These are phyloP conservation scores for Metschnikowia noctiluminum DNA, from an alignment of 805 yeast genomes.

Conservation along the genomic window DNA sequence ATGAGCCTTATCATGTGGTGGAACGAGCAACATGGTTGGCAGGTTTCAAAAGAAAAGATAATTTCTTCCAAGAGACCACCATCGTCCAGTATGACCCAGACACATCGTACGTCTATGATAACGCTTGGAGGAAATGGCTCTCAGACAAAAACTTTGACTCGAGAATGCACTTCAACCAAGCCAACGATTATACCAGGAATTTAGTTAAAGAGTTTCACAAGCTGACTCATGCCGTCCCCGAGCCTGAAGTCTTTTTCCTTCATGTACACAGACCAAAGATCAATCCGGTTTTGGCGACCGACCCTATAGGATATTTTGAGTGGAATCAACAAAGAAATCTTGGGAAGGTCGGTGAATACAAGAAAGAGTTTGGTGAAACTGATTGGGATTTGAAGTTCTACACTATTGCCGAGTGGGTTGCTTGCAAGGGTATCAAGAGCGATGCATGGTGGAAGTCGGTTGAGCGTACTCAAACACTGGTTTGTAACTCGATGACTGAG, in stretches of 20 bases:
- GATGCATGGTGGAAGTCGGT: slow-evolving; percentile 20
- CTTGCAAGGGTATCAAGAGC: slow-evolving; percentile 22
- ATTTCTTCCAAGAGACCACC: slow-evolving; percentile 21
- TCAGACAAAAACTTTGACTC: slow-evolving; percentile 16
- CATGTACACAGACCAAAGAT: slow-evolving; percentile 24
- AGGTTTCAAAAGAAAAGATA: slow-evolving; percentile 13
- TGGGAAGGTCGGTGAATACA: slow-evolving; percentile 18
- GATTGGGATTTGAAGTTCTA: slow-evolving; percentile 27
- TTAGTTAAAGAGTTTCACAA: slow-evolving; percentile 14
- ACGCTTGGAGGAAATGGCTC: slow-evolving; percentile 17
- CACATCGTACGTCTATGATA: slow-evolving; percentile 10
- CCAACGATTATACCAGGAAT: slow-evolving; percentile 11
- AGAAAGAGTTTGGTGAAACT: slow-evolving; percentile 14
- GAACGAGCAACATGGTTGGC: slow-evolving; percentile 24
- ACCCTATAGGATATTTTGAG: slow-evolving; percentile 9
- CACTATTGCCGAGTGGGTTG: slow-evolving; percentile 24
- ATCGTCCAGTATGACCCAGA: slow-evolving; percentile 24
- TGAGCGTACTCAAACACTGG: slow-evolving; percentile 14
- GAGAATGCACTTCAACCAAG: slow-evolving; percentile 19
- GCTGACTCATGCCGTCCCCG: slow-evolving; percentile 1
- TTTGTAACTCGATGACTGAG: slow-evolving; percentile 20
- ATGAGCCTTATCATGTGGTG: slow-evolving; percentile 30
- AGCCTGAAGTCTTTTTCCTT: slow-evolving; percentile 19
- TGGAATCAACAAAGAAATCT: slow-evolving; percentile 20
- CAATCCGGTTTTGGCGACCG: slow-evolving; percentile 9